Base-by-base conservation (phyloP, 1,284 basidiomycete species). In the Lentinus polychrous region DNA sequence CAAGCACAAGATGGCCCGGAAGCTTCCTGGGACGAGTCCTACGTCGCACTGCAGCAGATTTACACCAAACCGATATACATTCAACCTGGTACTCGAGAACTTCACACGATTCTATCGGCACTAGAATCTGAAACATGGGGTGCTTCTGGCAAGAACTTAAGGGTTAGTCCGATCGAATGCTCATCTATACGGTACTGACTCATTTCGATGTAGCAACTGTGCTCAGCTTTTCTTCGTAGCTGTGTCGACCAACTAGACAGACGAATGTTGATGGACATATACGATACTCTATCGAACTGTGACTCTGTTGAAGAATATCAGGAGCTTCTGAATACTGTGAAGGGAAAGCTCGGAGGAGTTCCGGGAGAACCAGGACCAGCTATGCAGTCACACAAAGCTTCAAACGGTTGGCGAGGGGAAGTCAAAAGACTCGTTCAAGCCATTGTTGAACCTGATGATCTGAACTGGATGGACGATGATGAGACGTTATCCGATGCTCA, bases 391-490 rank as follows among this genome's bases (percentile, higher is more conserved):
- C 5, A 27, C 39, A 40, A 20, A 20, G n/a, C 39, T 20, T 23
- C 20, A 18, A 40, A 17, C 5, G 20, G 14, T 40, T 69, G 69
- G 70, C 60, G 64, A 33, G 49, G 47, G 34, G 49, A 54, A 10
- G 55, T 72, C 1, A 60, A 57, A 31, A 50, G 45, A 5, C 45
- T 56, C 2, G 57, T 78, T 2, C 62, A 69, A 54, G 58, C 58
- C 1, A 61, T 80, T 33, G 60, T 74, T 17, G 57, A 66, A 45
- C 72, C 73, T 12, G 66, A 70, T 40, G 60, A 68, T 2, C 55
- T 74, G 6, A 56, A 65, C 8, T 79, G 75, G 77, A 73, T 72
- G 66, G 69, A 71, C 20, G 69, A 73, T 39, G 72, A 75, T 37
- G 61, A 65, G 33, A 55, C 58, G 14, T 56, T 70, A 15, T 49